Percentiles rank a stretch among this genome's conserved stretches.
Evolutionary conservation across 2,329 filamentous ascomycete genomes (phyloP).

Genomic region (Neonectria faginata): DNA sequence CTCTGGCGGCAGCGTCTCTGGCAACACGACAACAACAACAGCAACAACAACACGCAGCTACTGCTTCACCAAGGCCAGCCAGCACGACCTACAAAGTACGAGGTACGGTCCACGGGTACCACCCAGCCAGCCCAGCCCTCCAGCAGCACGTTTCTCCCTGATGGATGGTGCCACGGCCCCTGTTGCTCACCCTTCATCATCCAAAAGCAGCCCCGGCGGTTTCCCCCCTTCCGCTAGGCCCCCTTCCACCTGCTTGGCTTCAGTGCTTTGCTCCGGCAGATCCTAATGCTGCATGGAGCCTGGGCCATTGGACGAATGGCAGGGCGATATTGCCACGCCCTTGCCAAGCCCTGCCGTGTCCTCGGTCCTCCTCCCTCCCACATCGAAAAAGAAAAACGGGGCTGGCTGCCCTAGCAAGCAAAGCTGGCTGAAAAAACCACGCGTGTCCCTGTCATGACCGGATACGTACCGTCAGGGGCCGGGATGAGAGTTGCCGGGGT

Average conservation of each 20-base stretch:
- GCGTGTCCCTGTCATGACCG: constrained; percentile 30
- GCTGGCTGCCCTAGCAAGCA: constrained; percentile 7
- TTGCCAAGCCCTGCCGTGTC: constrained; percentile 34
- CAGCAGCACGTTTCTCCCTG: constrained; percentile 26
- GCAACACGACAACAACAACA: no score
- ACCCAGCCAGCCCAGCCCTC: no score
- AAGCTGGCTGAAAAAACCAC: constrained; percentile 39
- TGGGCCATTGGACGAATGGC: constrained; percentile 21
- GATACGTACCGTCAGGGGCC: constrained; percentile 12
- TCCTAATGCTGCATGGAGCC: constrained; percentile 34
- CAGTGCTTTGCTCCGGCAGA: constrained; percentile 33
- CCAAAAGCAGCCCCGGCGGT: constrained; percentile 21
- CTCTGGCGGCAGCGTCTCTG: no score
- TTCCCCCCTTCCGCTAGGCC: constrained; percentile 27
- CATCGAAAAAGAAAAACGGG: constrained; percentile 26
- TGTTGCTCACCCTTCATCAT: constrained; percentile 28
- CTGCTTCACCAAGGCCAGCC: no score
- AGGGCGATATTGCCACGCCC: constrained; percentile 42
- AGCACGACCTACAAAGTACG: no score
- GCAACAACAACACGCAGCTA: no score
- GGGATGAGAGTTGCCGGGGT: constrained; percentile 1
- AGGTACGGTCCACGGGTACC: no score
- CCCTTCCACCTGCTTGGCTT: constrained; percentile 34
- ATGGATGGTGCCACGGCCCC: constrained; percentile 41
- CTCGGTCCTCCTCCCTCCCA: constrained; percentile 23